phyloP scores from a whole-genome alignment of 805 yeast genomes.

The Jamesozyma lodderae region DNA sequence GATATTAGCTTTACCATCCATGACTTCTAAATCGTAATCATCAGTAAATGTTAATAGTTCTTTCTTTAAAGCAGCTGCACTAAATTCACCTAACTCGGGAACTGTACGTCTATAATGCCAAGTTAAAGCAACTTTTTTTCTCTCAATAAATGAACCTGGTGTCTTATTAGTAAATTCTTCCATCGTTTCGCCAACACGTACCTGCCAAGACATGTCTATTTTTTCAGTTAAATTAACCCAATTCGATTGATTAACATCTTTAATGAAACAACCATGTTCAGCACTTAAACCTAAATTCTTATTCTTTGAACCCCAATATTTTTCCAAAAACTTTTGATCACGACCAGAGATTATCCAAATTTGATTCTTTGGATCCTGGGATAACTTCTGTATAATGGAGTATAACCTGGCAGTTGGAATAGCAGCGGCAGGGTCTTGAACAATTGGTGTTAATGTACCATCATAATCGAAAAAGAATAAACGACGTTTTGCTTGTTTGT shows the following conservation, averaged over 20 bases:
- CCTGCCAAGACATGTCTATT: conserved; percentile 91
- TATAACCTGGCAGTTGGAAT: conserved; percentile 75
- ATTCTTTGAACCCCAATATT: conserved; percentile 69
- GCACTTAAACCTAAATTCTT: conserved; percentile 75
- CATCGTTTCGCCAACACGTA: conserved; percentile 66
- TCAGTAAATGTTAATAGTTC: conserved; percentile 55
- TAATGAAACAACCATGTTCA: conserved; percentile 95
- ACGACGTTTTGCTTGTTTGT: conserved; percentile 53
- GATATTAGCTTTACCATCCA: conserved; percentile 94
- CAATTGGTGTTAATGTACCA: conserved; percentile 95
- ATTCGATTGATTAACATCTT: conserved; percentile 47
- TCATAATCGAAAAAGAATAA: conserved; percentile 91
- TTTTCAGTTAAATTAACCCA: conserved; percentile 84
- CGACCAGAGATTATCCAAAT: conserved; percentile 96
- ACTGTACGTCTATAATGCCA: conserved; percentile 97
- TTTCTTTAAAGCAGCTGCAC: conserved; percentile 64
- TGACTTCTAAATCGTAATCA: conserved; percentile 79
- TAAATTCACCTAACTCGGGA: conserved; percentile 85
- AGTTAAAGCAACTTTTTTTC: conserved; percentile 85
- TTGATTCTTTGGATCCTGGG: conserved; percentile 70
- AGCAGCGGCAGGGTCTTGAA: conserved; percentile 95
- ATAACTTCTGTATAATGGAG: conserved; percentile 47
- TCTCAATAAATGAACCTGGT: conserved; percentile 81
- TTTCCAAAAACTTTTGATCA: conserved; percentile 80
- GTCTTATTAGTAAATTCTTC: conserved; percentile 74